These are phyloP conservation scores for Trypanosoma platydactyli DNA, from an alignment of 208 protist genomes.

Conservation along the genomic window DNA sequence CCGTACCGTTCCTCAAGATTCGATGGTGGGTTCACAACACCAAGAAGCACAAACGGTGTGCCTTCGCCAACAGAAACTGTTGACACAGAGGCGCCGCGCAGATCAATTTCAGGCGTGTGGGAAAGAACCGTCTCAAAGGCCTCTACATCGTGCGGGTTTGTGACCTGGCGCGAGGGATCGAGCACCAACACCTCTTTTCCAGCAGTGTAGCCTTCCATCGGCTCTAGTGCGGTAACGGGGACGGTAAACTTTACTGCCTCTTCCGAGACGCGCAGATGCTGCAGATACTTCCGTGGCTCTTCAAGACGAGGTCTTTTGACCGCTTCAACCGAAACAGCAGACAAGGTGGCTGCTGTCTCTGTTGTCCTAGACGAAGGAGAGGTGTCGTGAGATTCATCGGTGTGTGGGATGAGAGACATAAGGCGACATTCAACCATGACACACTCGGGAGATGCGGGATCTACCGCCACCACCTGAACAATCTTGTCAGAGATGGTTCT, in stretches of 20 bases:
- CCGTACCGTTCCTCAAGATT: conserved; percentile 34
- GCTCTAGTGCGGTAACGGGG: conserved; percentile 55
- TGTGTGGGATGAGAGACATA: background rate
- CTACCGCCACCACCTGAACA: conserved; percentile 54
- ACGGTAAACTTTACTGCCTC: conserved; percentile 37
- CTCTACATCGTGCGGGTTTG: conserved; percentile 53
- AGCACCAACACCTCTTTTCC: conserved; percentile 72
- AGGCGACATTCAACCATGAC: conserved; percentile 60
- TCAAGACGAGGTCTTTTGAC: conserved; percentile 19
- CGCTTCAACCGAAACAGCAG: background rate
- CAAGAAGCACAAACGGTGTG: conserved; percentile 64
- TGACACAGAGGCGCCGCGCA: conserved; percentile 31
- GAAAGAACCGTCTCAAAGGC: conserved; percentile 37
- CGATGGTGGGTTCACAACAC: conserved; percentile 67
- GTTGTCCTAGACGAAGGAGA: background rate
- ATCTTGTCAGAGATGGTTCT: conserved; percentile 60
- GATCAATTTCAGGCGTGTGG: conserved; percentile 15
- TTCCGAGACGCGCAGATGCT: conserved; percentile 21
- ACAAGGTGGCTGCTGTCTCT: background rate
- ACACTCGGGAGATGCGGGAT: conserved; percentile 46
- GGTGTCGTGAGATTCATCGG: conserved; percentile 7
- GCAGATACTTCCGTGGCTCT: background rate
- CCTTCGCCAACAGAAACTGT: conserved; percentile 49
- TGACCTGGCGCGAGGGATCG: conserved; percentile 57
- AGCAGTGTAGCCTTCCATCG: conserved; percentile 47